Conservation (phyloP, 176 grass and related monocot species). For the Oryza nivara region DNA sequence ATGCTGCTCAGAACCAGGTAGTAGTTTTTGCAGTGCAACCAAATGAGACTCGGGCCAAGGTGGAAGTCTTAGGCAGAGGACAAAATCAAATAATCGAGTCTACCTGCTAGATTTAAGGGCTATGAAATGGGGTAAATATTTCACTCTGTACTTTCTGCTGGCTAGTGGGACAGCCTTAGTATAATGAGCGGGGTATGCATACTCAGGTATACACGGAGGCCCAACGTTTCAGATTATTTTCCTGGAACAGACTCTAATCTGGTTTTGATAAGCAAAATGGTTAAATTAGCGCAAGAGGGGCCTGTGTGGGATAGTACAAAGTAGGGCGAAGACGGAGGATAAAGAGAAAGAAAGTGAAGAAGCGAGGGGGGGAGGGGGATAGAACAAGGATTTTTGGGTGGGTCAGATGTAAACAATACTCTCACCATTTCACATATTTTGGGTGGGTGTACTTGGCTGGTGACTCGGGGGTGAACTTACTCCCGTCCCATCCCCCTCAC, state of each 20-base stretch:
- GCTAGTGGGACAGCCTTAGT: neutral
- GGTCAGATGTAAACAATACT: neutral
- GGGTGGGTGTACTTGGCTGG: neutral
- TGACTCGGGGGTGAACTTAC: neutral
- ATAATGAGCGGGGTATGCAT: constrained; percentile 5
- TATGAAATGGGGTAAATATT: no score
- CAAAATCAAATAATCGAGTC: no score
- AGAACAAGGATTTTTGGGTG: neutral
- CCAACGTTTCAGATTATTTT: neutral
- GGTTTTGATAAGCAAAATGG: neutral
- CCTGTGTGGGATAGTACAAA: neutral
- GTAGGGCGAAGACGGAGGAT: neutral
- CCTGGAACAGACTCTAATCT: constrained; percentile 17
- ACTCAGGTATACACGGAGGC: neutral
- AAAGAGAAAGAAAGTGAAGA: neutral
- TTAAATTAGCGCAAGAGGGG: neutral
- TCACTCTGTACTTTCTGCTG: no score
- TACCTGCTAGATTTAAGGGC: no score
- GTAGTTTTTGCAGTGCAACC: no score
- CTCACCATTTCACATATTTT: neutral
- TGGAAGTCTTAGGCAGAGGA: no score
- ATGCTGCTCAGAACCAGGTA: no score
- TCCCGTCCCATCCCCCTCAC: neutral
- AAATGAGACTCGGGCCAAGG: no score
- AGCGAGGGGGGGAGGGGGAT: neutral